These are phyloP conservation scores for Carex myosuroides DNA, from an alignment of 176 grass and related monocot genomes.

Conservation along the genomic window DNA sequence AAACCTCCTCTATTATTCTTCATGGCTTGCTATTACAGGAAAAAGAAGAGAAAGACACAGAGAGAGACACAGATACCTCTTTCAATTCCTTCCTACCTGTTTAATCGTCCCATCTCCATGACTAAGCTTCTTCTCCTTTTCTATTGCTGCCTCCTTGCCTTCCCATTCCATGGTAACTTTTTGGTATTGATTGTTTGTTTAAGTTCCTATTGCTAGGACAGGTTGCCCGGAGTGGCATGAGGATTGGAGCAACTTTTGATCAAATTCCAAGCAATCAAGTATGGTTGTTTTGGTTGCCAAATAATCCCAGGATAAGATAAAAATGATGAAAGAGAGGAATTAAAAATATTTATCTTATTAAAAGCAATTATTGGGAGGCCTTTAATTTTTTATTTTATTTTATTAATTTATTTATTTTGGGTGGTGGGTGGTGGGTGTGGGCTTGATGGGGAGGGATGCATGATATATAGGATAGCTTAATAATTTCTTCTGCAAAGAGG, in stretches of 20 bases:
- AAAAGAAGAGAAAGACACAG: constrained; percentile 11
- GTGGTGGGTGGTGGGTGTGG: neutral
- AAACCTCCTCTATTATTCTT: constrained; percentile 15
- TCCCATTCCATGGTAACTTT: constrained; percentile 33
- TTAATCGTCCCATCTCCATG: neutral
- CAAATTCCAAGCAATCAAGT: neutral
- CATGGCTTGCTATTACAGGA: neutral
- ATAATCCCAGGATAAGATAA: neutral
- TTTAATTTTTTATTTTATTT: too few relatives aligned
- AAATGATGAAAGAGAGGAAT: neutral
- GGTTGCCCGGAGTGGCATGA: neutral
- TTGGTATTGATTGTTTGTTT: neutral
- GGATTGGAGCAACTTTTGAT: neutral
- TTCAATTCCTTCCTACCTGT: neutral
- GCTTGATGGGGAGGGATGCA: neutral
- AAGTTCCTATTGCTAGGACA: neutral
- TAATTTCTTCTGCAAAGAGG: neutral
- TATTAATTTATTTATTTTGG: too few relatives aligned
- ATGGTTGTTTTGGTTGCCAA: neutral
- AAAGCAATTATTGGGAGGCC: neutral
- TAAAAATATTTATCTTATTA: neutral
- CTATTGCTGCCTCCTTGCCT: constrained; percentile 42
- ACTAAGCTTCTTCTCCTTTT: neutral
- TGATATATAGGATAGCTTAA: neutral
- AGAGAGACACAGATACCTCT: neutral